Evolutionary conservation across 176 grass and related monocot genomes (phyloP).

Genomic region (Oryza glumipatula): DNA sequence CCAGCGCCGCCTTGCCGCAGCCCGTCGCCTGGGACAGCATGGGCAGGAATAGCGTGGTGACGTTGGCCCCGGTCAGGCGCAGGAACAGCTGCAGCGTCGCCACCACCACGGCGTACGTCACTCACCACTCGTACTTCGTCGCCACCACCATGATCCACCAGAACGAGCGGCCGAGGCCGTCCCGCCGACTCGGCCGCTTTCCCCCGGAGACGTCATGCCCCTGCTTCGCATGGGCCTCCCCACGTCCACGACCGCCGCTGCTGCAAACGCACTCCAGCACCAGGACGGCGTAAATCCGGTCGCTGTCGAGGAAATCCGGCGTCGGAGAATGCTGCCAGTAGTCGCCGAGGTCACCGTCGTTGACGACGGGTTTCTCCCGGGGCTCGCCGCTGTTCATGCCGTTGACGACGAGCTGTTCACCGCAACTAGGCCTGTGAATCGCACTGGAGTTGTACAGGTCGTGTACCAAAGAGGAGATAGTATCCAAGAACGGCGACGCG

Average conservation of each 20-base stretch:
- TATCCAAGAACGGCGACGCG: neutral
- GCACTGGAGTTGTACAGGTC: slow-evolving; percentile 2
- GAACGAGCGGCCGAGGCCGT: neutral
- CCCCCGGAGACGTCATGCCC: neutral
- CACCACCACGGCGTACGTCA: slow-evolving; percentile 16
- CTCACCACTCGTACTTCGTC: neutral
- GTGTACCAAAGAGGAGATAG: neutral
- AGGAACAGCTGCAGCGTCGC: slow-evolving; percentile 38
- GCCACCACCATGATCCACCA: neutral
- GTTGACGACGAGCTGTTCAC: neutral
- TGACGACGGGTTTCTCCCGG: neutral
- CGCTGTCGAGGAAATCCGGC: neutral
- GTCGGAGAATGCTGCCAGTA: neutral
- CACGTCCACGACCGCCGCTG: too few species aligned
- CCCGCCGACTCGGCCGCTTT: neutral
- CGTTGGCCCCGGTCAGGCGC: slow-evolving; percentile 14
- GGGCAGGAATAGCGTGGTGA: slow-evolving; percentile 28
- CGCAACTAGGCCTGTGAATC: neutral
- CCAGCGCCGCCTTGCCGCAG: neutral
- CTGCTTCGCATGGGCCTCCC: slow-evolving; percentile 1
- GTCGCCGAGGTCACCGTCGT: neutral
- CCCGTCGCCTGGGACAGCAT: slow-evolving; percentile 15
- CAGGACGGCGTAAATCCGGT: neutral
- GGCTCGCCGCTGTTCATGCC: too few species aligned
- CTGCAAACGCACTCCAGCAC: neutral